Base-by-base conservation (phyloP, 352 stramenopile genomes). In the Phytopythium kandeliae region DNA sequence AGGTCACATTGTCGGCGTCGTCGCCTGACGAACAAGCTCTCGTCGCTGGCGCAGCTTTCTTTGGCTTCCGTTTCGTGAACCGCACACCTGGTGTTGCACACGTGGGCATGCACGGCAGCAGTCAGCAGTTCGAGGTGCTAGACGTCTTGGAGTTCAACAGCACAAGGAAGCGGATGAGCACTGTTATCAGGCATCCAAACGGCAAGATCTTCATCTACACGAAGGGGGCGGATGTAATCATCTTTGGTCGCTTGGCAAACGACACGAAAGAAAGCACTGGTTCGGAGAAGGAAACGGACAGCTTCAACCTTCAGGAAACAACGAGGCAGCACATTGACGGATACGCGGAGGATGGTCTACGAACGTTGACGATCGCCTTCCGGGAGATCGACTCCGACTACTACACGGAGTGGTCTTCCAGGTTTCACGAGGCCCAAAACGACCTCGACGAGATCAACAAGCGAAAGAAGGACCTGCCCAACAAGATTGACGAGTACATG, bases 121-220 rank as follows among this genome's bases (percentile, higher is more conserved):
- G 62, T 24, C 57, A 76, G 19, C 59, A 81, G 10, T 89, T 83
- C 42, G 78, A 89, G 50, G 76, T 98, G 25, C 60, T 98, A 9
- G 84, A 95, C 25, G 81, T 95, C 6, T 74, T 97, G 19, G 85
- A 94, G 45, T 98, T 98, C 59, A 94, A 96, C 60, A 96, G 82
- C 37, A 95, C 83, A 7, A 70, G 93, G 21, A 98, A 98, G 65
- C 78, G 93, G 3, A 98, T 98, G 92, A 96, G 84, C 8, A 85
- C 89, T 3, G 75, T 98, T 24, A 87, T 97, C 33, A 68, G 74
- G 7, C 71, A 80, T 54, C 74, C 80, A 0, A 66, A 85, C 26
- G 71, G 78, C 5, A 56, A 54, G 1, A 73, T 92, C 10, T 84
- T 68, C 9, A 62, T 92, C 41, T 92, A 88, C 50, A 75, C 71